These are phyloP conservation scores for Heimioporus sp. DNA, from an alignment of 768 basidiomycete genomes.

Conservation along the genomic window DNA sequence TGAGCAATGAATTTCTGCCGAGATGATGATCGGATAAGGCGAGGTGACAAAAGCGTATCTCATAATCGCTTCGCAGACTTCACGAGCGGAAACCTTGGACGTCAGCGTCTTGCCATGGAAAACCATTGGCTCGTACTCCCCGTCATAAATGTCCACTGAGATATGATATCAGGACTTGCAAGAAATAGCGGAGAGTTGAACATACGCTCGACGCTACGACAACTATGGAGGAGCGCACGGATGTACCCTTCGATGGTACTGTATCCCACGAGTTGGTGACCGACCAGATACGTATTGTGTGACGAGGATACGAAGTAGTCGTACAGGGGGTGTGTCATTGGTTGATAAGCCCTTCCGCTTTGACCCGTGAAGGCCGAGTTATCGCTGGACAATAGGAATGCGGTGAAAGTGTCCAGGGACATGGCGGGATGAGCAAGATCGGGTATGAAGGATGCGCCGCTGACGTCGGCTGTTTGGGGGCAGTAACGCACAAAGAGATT, in stretches of 20 bases:
- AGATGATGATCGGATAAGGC: conserved; percentile 90
- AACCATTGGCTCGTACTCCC: conserved; percentile 78
- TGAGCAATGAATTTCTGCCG: conserved; percentile 87
- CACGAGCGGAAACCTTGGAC: conserved; percentile 74
- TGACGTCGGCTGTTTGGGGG: conserved; percentile 1
- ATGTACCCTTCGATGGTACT: conserved; percentile 94
- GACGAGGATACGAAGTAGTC: conserved; percentile 90
- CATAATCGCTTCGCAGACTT: conserved; percentile 77
- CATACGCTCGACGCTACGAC: conserved; percentile 91
- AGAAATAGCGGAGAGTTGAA: conserved; percentile 12
- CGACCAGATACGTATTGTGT: conserved; percentile 91
- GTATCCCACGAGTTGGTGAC: conserved; percentile 82
- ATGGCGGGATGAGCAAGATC: conserved; percentile 14
- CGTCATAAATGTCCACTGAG: conserved; percentile 90
- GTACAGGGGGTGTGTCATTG: conserved; percentile 85
- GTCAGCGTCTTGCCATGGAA: conserved; percentile 92
- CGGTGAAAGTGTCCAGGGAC: conserved; percentile 66
- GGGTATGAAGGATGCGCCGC: background rate
- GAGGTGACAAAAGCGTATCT: conserved; percentile 91
- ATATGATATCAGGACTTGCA: background rate
- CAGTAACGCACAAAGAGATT: conserved; percentile 38
- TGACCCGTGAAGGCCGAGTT: conserved; percentile 62
- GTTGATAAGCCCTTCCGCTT: conserved; percentile 58
- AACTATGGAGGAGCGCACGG: conserved; percentile 82
- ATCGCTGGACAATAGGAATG: conserved; percentile 79